Evolutionary conservation across 306 rosid genomes (phyloP), one percentile per base, ranked within the genome.

Genomic region (Urtica urens): DNA sequence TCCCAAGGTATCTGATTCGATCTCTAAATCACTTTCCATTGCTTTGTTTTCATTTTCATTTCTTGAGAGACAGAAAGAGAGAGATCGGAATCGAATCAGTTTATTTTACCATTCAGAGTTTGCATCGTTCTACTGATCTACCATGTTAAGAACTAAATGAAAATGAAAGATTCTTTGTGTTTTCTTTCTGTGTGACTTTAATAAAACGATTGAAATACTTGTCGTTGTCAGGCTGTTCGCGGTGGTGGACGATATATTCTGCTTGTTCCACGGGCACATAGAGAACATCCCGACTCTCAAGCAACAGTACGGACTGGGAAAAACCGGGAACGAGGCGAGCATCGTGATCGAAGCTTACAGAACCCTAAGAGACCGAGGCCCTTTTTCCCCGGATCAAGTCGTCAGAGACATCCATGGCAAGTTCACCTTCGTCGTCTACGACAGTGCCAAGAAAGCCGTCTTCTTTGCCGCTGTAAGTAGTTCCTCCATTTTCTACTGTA

Each of bases 161-260:
- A n/a, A n/a, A n/a, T n/a, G n/a, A n/a, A n/a, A n/a, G n/a, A n/a
- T n/a, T n/a, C n/a, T n/a, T n/a, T n/a, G n/a, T n/a, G n/a, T n/a
- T n/a, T n/a, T n/a, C n/a, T n/a, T n/a, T n/a, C n/a, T n/a, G n/a
- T n/a, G n/a, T n/a, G n/a, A n/a, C n/a, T n/a, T n/a, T n/a, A n/a
- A n/a, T n/a, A n/a, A n/a, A n/a, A n/a, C n/a, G n/a, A n/a, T n/a
- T n/a, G n/a, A n/a, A n/a, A n/a, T n/a, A n/a, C n/a, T n/a, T n/a
- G n/a, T n/a, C n/a, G 18, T 60, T 68, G 50, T 23, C 55, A 85
- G 99, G 75, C 69, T 85, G 59, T 92, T 92, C 59, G 94, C 85
- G 16, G 99, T 85, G 29, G 99, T 92, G 93, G 95, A 92, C 50
- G 96, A 85, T 65, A 79, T 92, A 57, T 92, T 92, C 87, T 92